Base-by-base conservation (phyloP, 345 rosid genomes). In the Brassica juncea region DNA sequence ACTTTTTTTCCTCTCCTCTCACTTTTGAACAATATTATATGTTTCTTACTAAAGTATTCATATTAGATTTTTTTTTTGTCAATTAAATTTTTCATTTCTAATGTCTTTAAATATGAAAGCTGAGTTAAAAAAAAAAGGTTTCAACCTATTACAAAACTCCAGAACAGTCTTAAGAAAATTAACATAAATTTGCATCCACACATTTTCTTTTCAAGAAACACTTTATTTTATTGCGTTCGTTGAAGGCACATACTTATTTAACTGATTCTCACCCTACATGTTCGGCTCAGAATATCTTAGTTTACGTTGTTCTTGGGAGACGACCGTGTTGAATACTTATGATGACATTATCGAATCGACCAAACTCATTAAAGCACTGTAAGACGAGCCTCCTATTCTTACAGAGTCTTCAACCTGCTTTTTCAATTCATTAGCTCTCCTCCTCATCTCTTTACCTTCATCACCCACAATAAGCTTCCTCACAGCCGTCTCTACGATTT, bases 381-480 rank as follows among this genome's bases (percentile, higher is more conserved):
- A 32, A 32, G 88, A 86, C 57, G 84, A 80, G 19, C 87, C 88
- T 12, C 72, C 78, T 0, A 14, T 37, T 14, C 7, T 11, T 0
- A 77, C 64, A 8, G 84, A 62, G 34, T 58, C 31, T 23, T 84
- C 80, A 23, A 82, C 31, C 66, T 83, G 14, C 28, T 66, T 32
- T 66, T 76, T 84, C 10, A 82, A 5, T 10, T 28, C 7, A 16
- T 14, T 52, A 5, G 85, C 85, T 63, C 64, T 81, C 66, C 31
- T 74, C 52, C 88, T 84, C 65, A 86, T 86, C 54, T 84, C 83
- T 62, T 76, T 52, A 8, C 91, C 86, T 86, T 86, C 85, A 1
- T 61, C 61, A 8, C 71, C 75, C 23, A 70, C 62, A 74, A 86
- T 81, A 11, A 87, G 65, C 60, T 68, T 84, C 71, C 66, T 84